A percentile compares a stretch with the other conserved stretches of the same genome.
Conservation (phyloP, 2,329 filamentous ascomycete species). For the Sclerotinia subarctica region DNA sequence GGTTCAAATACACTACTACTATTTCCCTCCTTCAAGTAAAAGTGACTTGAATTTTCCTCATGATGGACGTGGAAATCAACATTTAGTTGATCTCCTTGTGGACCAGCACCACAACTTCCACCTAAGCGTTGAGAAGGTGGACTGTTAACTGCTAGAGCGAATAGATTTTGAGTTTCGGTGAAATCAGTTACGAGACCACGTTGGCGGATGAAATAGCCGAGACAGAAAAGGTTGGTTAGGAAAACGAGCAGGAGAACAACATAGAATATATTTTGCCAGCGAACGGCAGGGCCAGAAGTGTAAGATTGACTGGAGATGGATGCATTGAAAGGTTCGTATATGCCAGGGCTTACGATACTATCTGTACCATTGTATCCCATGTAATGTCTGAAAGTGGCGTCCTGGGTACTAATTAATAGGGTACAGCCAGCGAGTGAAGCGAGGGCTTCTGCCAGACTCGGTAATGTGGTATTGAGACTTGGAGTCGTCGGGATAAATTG, state of each 20-base stretch:
- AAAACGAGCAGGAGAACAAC: slow-evolving; percentile 64
- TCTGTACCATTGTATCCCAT: slow-evolving; percentile 46
- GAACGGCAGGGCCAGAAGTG: slow-evolving; percentile 58
- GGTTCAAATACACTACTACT: neutral
- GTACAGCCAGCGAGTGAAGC: slow-evolving; percentile 68
- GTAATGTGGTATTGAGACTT: slow-evolving; percentile 43
- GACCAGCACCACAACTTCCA: slow-evolving; percentile 56
- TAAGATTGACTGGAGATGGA: slow-evolving; percentile 65
- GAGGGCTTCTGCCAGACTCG: slow-evolving; percentile 70
- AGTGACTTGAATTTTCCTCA: slow-evolving; percentile 49
- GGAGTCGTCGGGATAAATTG: slow-evolving; percentile 48
- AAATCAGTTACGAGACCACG: slow-evolving; percentile 71
- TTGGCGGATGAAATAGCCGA: slow-evolving; percentile 56
- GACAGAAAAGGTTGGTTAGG: slow-evolving; percentile 61
- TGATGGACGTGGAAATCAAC: slow-evolving; percentile 45
- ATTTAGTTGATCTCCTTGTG: slow-evolving; percentile 37
- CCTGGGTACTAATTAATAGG: slow-evolving; percentile 56
- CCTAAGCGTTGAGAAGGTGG: slow-evolving; percentile 50
- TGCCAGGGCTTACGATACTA: slow-evolving; percentile 45
- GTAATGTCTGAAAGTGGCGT: slow-evolving; percentile 58
- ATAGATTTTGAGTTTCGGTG: slow-evolving; percentile 73
- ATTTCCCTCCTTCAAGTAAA: slow-evolving; percentile 47
- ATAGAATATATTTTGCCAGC: slow-evolving; percentile 66
- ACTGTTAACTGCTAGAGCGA: slow-evolving; percentile 66
- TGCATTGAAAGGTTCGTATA: slow-evolving; percentile 60